phyloP scores from a whole-genome alignment of 495 filamentous ascomycete genomes.

The Hyphodiscus hymeniophilus region DNA sequence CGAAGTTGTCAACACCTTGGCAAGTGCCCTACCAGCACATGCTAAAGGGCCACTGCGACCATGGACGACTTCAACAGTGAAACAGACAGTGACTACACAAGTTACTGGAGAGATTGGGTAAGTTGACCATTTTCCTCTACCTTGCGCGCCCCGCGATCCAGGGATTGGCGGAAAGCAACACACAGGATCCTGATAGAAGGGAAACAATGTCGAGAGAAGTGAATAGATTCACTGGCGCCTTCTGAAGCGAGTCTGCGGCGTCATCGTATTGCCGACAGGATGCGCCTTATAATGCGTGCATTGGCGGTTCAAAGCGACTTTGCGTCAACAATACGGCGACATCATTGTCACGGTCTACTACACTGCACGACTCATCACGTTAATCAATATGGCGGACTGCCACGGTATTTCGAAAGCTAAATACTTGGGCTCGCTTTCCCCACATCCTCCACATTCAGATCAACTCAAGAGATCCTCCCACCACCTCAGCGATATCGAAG shows the following conservation, averaged over 20 bases:
- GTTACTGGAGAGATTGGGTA: slow-evolving; percentile 99
- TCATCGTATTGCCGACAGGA: too few relatives aligned
- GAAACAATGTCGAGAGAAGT: background rate
- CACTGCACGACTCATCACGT: too few relatives aligned
- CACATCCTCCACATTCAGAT: too few relatives aligned
- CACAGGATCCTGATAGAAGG: background rate
- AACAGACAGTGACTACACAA: slow-evolving; percentile 97
- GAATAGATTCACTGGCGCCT: background rate
- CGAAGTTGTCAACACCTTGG: slow-evolving; percentile 17
- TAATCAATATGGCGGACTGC: too few relatives aligned
- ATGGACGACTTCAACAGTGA: slow-evolving; percentile 98
- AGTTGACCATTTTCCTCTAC: slow-evolving; percentile 31
- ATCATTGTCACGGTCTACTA: too few relatives aligned
- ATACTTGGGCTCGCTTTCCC: too few relatives aligned
- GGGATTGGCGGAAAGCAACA: background rate
- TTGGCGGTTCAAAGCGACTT: too few relatives aligned
- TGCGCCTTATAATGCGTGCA: too few relatives aligned
- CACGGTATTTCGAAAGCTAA: too few relatives aligned
- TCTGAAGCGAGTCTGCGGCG: too few relatives aligned
- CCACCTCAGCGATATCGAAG: background rate
- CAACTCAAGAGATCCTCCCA: background rate
- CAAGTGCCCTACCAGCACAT: slow-evolving; percentile 21
- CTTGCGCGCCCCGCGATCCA: slow-evolving; percentile 6
- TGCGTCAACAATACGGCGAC: too few relatives aligned
- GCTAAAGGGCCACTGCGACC: slow-evolving; percentile 12